These are phyloP conservation scores for Raffaelea arxii DNA, from an alignment of 2,329 filamentous ascomycete species.

Conservation along the genomic window DNA sequence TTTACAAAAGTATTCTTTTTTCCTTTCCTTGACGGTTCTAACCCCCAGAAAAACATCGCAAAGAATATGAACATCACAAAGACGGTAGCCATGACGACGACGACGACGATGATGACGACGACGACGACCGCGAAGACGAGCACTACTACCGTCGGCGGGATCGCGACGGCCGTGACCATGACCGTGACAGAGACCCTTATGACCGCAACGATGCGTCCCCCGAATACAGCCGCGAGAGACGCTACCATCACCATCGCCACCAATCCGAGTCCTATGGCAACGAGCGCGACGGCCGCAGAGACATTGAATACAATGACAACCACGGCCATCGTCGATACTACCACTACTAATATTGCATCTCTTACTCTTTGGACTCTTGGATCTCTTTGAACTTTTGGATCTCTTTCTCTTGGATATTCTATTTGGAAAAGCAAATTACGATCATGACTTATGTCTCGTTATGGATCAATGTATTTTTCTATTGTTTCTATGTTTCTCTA, in stretches of 20 bases:
- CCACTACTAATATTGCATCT: not conserved
- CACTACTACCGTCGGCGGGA: constrained; percentile 1
- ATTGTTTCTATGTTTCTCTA: too few species aligned
- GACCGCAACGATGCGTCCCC: too few species aligned
- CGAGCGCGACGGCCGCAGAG: constrained; percentile 3
- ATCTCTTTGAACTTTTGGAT: not conserved
- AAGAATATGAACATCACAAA: constrained; percentile 22
- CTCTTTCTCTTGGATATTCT: not conserved
- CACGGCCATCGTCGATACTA: constrained; percentile 8
- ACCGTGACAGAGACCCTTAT: not conserved
- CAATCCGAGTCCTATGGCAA: constrained; percentile 2
- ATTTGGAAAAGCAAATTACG: too few species aligned
- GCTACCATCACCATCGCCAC: too few species aligned
- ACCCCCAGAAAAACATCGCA: constrained; percentile 24
- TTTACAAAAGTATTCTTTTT: not conserved
- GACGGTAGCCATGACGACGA: not conserved
- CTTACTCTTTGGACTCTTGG: not conserved
- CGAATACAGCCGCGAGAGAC: too few species aligned
- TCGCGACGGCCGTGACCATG: constrained; percentile 9
- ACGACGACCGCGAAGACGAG: constrained; percentile 5
- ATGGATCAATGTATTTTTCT: too few species aligned
- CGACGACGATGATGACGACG: constrained; percentile 2
- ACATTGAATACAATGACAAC: constrained; percentile 9
- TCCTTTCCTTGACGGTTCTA: not conserved
- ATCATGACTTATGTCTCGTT: too few species aligned